These are phyloP conservation scores for Cryptosporidium felis DNA, from an alignment of 169 alveolate genomes.

Conservation along the genomic window DNA sequence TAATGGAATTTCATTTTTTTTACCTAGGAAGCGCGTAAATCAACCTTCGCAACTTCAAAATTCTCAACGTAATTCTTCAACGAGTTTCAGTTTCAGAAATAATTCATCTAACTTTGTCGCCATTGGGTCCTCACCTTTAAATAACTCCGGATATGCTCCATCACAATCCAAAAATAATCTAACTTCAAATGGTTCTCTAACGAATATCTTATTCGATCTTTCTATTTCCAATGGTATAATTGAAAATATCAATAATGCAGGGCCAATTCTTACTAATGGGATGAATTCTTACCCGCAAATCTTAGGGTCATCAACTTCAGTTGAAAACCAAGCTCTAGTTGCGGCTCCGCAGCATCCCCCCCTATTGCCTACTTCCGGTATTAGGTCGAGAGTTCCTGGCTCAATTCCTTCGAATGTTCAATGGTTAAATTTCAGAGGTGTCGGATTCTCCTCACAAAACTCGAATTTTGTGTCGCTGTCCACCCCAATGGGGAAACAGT, in stretches of 20 bases:
- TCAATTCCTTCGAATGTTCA: constrained; percentile 39
- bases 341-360: constrained; percentile 15
- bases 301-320: constrained; percentile 6
- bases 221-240: constrained; percentile 25
- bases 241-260: constrained; percentile 10
- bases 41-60: not conserved
- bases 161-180: not conserved
- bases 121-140: not conserved
- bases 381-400: constrained; percentile 25
- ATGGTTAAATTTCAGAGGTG: constrained; percentile 31
- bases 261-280: constrained; percentile 3
- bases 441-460: constrained; percentile 31
- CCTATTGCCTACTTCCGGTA: not conserved
- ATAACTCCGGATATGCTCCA: not conserved
- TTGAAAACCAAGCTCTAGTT: constrained; percentile 38
- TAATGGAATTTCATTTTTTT: constrained; percentile 6
- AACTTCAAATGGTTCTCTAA: not conserved
- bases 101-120: not conserved
- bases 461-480: constrained; percentile 53
- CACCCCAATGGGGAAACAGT: constrained; percentile 64
- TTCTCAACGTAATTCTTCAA: not conserved
- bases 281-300: not conserved
- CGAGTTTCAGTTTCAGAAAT: not conserved
- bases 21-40: constrained; percentile 20
- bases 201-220: constrained; percentile 11